Percentiles rank a stretch among this genome's conserved stretches.
Conservation (phyloP, 1,139 yeast genomes). For the Yamadazyma oceani region DNA sequence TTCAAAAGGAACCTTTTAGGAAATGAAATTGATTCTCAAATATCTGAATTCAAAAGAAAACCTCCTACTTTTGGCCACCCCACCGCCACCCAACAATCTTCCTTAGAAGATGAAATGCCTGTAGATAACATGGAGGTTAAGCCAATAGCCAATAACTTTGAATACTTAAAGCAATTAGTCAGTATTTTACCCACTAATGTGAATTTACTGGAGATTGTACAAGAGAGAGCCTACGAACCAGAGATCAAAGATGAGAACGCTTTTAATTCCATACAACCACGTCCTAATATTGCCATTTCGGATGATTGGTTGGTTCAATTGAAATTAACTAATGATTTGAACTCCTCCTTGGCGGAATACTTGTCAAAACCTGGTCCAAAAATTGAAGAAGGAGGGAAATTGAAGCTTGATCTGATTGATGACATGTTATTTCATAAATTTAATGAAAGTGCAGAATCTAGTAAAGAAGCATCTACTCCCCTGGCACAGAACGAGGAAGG, state of each 20-base stretch:
- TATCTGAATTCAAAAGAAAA: conserved; percentile 1
- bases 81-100: not conserved
- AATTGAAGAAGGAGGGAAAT: conserved; percentile 16
- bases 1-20: conserved; percentile 13
- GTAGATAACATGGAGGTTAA: conserved; percentile 3
- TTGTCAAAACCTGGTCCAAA: conserved; percentile 15
- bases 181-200: conserved; percentile 31
- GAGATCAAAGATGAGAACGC: conserved; percentile 36
- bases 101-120: conserved; percentile 3
- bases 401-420: conserved; percentile 41
- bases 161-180: conserved; percentile 38
- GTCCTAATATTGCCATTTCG: conserved; percentile 47
- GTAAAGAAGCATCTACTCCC: conserved; percentile 25
- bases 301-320: conserved; percentile 66
- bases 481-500: conserved; percentile 12
- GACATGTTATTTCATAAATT: conserved; percentile 55
- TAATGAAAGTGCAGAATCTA: conserved; percentile 26
- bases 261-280: conserved; percentile 32
- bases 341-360: conserved; percentile 47
- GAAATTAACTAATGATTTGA: conserved; percentile 52
- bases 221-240: conserved; percentile 73
- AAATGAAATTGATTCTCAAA: conserved; percentile 13
- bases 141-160: conserved; percentile 21
- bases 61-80: too few relatives aligned
- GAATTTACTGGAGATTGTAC: conserved; percentile 43